Evolutionary conservation across 441 rosid species (phyloP), one percentile per base, ranked within the genome.

Genomic region (Aleurites moluccanus): DNA sequence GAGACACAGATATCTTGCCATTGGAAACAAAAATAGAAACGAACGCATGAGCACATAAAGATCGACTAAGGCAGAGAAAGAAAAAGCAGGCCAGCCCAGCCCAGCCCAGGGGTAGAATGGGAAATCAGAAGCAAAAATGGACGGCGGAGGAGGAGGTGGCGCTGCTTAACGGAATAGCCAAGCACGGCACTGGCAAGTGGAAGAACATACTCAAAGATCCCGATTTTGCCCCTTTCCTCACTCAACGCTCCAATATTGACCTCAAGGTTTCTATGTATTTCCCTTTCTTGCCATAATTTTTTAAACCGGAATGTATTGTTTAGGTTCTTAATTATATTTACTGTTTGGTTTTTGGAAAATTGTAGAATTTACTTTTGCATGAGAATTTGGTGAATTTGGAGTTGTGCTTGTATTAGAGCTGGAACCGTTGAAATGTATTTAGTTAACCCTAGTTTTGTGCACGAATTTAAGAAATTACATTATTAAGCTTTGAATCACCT

Each of bases 81-180:
- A 52, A 18, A 9, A 52, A 52, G 9, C 21, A 9, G 40, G 40
- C n/a, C n/a, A n/a, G n/a, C n/a, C 40, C 0, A 3, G 56, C 2
- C 28, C 13, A 56, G 60, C 28, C 60, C 10, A 56, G 62, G 50
- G 45, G n/a, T 28, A 21, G n/a, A 77, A 93, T 92, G 98, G 98
- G 97, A 28, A 93, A 90, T 81, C 98, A 89, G 84, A 93, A 93
- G 86, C 85, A 87, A 69, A 93, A 91, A 67, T 93, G 97, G 98
- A 92, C 87, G 75, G 78, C 81, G 79, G 93, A 84, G 70, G 97
- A 93, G 75, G 98, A 93, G 66, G 88, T 87, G 28, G 98, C 98
- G n/a, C 84, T 93, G 56, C 88, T 86, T 20, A 87, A 88, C 72
- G 98, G 98, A 70, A 79, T 93, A 55, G 81, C 80, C 20, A 93